A percentile compares a stretch with the other conserved stretches of the same genome.
Conservation (phyloP, 306 rosid species). For the Fagus crenata region DNA sequence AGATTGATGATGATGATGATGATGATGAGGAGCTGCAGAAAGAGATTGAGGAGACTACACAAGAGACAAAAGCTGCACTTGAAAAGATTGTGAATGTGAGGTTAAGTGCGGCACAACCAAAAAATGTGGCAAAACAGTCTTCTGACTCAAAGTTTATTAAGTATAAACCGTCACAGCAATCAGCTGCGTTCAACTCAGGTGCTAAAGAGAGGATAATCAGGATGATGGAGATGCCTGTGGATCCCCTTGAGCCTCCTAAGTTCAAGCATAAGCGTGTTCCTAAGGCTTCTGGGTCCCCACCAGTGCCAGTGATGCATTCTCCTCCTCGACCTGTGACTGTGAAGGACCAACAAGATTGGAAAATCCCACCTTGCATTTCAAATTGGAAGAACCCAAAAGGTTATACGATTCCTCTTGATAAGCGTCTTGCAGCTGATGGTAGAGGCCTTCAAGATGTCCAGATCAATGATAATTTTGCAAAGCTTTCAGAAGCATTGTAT, state of each 20-base stretch:
- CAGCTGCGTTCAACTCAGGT: slow-evolving; percentile 78
- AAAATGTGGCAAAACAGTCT: slow-evolving; percentile 71
- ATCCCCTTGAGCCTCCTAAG: slow-evolving; percentile 92
- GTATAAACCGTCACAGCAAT: slow-evolving; percentile 85
- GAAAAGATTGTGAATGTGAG: slow-evolving; percentile 87
- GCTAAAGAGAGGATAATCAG: slow-evolving; percentile 86
- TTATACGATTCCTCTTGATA: slow-evolving; percentile 84
- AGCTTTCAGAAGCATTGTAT: slow-evolving; percentile 78
- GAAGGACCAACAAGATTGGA: slow-evolving; percentile 95
- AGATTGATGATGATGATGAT: slow-evolving; percentile 10
- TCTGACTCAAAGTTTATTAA: slow-evolving; percentile 73
- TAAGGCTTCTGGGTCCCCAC: slow-evolving; percentile 83
- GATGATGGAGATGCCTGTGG: slow-evolving; percentile 92
- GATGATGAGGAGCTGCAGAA: slow-evolving; percentile 59
- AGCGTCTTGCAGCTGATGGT: slow-evolving; percentile 88
- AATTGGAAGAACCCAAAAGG: slow-evolving; percentile 98
- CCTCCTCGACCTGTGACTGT: slow-evolving; percentile 90
- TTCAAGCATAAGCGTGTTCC: slow-evolving; percentile 95
- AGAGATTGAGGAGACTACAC: slow-evolving; percentile 73
- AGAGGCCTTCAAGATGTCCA: slow-evolving; percentile 90
- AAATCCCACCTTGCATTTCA: slow-evolving; percentile 89
- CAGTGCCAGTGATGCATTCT: slow-evolving; percentile 89
- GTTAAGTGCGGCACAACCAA: slow-evolving; percentile 81
- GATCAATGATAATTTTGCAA: slow-evolving; percentile 81
- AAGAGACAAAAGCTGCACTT: slow-evolving; percentile 77